These are phyloP conservation scores for Blastobotrys americana DNA, from an alignment of 805 yeast species.

Conservation along the genomic window DNA sequence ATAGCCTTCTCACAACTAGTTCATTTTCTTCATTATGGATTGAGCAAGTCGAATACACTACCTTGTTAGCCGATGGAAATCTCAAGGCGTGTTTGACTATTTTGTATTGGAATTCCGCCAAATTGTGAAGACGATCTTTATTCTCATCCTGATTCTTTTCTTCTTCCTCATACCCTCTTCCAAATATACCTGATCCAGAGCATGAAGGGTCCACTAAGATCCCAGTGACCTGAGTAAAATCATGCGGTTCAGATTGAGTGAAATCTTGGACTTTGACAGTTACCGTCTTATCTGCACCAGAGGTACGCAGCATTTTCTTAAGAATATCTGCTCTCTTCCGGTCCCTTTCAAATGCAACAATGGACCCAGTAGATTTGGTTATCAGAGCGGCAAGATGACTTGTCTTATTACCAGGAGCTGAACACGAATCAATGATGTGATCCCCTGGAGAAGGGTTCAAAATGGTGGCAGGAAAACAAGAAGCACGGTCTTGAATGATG, in stretches of 20 bases:
- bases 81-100: slow-evolving; percentile 81
- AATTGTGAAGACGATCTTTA: slow-evolving; percentile 53
- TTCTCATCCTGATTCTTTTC: slow-evolving; percentile 34
- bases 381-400: slow-evolving; percentile 78
- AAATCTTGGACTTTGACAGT: slow-evolving; percentile 49
- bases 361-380: slow-evolving; percentile 30
- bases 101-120: slow-evolving; percentile 79
- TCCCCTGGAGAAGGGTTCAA: slow-evolving; percentile 56
- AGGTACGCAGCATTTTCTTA: slow-evolving; percentile 68
- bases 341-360: slow-evolving; percentile 87
- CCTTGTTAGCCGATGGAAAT: slow-evolving; percentile 67
- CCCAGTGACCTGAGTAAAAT: slow-evolving; percentile 63
- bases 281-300: slow-evolving; percentile 52
- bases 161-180: slow-evolving; percentile 58
- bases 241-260: slow-evolving; percentile 50
- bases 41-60: slow-evolving; percentile 94
- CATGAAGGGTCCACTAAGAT: slow-evolving; percentile 94
- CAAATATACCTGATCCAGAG: slow-evolving; percentile 96
- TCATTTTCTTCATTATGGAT: slow-evolving; percentile 92
- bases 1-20: slow-evolving; percentile 73
- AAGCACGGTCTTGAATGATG: slow-evolving; percentile 92
- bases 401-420: slow-evolving; percentile 98
- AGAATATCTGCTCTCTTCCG: slow-evolving; percentile 60
- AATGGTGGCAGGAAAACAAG: slow-evolving; percentile 91
- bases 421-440: slow-evolving; percentile 81